phyloP scores from a whole-genome alignment of 2,329 filamentous ascomycete genomes.

The Penicillium sumatraense region DNA sequence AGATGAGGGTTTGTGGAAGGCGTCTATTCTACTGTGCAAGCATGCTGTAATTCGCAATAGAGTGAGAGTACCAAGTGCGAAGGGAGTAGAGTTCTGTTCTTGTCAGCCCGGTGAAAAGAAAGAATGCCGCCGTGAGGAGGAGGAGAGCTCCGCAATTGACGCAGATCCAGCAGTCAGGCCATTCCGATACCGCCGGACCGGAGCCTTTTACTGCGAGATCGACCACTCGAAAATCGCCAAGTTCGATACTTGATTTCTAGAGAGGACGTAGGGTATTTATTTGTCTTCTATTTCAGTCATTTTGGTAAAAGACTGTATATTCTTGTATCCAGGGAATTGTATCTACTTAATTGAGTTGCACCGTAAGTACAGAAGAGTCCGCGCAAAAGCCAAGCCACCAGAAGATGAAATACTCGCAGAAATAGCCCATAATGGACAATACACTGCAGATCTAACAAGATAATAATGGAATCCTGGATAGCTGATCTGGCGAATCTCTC shows the following conservation, averaged over 20 bases:
- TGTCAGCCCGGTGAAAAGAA: neutral
- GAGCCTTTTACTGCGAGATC: constrained; percentile 7
- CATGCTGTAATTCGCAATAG: constrained; percentile 15
- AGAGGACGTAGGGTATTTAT: too few species aligned
- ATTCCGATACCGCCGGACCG: constrained; percentile 27
- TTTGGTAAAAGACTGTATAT: constrained; percentile 7
- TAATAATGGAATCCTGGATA: constrained; percentile 3
- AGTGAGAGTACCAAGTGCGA: neutral
- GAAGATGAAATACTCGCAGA: neutral
- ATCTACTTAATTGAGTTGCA: constrained; percentile 13
- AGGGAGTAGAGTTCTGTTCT: neutral
- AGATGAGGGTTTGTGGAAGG: neutral
- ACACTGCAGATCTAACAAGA: constrained; percentile 8
- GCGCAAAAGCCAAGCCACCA: neutral
- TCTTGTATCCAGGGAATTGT: constrained; percentile 13
- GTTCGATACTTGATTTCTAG: neutral
- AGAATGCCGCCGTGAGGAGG: constrained; percentile 2
- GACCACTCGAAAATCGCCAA: neutral
- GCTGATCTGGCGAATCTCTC: neutral
- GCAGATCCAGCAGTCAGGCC: constrained; percentile 27
- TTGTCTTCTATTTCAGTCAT: neutral
- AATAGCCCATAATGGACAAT: neutral
- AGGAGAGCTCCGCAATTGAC: constrained; percentile 23
- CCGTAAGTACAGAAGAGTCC: neutral
- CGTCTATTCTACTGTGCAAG: constrained; percentile 10